Percentiles rank a stretch among this genome's conserved stretches.
Evolutionary conservation across 768 basidiomycete species (phyloP).

Genomic region (Leccinum arenicola): DNA sequence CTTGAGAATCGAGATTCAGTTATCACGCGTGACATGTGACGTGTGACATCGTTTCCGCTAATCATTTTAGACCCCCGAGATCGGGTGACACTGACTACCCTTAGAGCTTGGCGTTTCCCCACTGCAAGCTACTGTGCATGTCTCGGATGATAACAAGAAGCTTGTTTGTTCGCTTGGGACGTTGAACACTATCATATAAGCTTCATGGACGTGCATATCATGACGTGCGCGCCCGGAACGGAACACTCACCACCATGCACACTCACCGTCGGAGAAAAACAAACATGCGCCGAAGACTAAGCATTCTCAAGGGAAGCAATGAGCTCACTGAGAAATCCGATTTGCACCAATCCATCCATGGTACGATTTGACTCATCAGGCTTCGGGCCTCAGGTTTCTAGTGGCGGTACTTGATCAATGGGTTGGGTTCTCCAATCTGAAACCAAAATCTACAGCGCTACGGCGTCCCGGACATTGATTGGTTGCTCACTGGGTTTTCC

Average conservation of each 20-base stretch:
- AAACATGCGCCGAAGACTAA: no score
- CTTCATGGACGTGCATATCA: neutral
- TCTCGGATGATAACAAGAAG: neutral
- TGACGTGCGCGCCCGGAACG: neutral
- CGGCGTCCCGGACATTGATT: neutral
- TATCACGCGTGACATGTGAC: neutral
- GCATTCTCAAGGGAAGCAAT: neutral
- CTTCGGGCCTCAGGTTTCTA: neutral
- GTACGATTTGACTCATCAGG: neutral
- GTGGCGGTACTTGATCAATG: no score
- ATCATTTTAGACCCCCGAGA: neutral
- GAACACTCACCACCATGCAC: neutral
- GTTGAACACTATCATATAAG: neutral
- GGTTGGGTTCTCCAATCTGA: neutral
- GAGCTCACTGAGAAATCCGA: neutral
- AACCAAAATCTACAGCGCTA: neutral
- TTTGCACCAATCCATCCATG: neutral
- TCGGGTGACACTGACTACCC: neutral
- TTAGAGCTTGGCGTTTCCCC: neutral
- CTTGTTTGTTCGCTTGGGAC: neutral
- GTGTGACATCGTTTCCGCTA: neutral
- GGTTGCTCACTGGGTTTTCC: neutral
- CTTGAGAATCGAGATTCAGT: neutral
- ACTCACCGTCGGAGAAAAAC: neutral
- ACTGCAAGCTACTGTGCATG: neutral